Percentiles rank a stretch among this genome's conserved stretches.
phyloP scores from a whole-genome alignment of 164 flowering plant genomes.

The Aristolochia californica region DNA sequence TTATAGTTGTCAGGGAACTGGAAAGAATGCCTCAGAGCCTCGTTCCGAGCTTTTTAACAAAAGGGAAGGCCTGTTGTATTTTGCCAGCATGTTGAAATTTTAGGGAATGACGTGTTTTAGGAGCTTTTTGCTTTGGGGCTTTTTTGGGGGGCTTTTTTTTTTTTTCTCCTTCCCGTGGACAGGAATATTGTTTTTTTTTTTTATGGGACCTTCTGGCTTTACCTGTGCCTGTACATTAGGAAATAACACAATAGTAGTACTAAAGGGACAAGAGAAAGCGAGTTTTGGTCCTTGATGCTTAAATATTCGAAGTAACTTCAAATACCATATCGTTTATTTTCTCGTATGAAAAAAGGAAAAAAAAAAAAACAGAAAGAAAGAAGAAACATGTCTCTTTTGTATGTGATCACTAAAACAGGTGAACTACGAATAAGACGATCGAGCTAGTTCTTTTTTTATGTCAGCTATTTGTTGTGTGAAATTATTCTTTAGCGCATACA shows the following conservation, averaged over 20 bases:
- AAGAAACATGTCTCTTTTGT: too few species aligned
- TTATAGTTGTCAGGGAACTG: slow-evolving; percentile 1
- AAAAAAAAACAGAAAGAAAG: too few species aligned
- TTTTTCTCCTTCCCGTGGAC: not conserved
- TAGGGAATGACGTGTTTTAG: slow-evolving; percentile 3
- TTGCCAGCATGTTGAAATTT: slow-evolving; percentile 3
- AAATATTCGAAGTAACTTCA: too few species aligned
- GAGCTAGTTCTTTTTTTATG: too few species aligned
- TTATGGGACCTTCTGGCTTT: not conserved
- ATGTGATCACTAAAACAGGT: too few species aligned
- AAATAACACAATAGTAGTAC: not conserved
- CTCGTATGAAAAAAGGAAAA: too few species aligned
- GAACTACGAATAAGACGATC: too few species aligned
- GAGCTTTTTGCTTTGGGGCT: not conserved
- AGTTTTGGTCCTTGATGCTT: not conserved
- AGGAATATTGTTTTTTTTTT: not conserved
- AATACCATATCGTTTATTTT: too few species aligned
- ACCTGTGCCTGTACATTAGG: slow-evolving; percentile 6
- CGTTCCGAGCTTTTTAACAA: slow-evolving; percentile 7
- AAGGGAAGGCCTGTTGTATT: slow-evolving; percentile 7
- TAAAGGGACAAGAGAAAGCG: not conserved
- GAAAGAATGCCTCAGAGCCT: slow-evolving; percentile 6
- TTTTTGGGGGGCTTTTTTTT: not conserved
- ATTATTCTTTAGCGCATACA: too few species aligned
- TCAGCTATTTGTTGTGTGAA: too few species aligned